Conservation (phyloP, 345 rosid species). For the Citrus australasica region DNA sequence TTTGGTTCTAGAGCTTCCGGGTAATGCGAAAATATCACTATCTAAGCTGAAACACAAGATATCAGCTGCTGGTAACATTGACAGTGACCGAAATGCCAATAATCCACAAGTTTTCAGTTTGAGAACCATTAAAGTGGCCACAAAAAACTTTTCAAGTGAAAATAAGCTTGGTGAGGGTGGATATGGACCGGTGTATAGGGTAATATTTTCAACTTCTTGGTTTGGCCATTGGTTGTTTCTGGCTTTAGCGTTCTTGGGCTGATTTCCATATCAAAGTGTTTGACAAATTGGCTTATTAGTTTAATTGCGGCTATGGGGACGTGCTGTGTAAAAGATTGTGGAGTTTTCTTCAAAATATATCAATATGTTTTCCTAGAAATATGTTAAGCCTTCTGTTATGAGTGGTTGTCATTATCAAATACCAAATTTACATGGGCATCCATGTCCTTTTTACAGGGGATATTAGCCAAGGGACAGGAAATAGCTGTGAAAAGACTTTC, state of each 20-base stretch:
- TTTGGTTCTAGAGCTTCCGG: no score
- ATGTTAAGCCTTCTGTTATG: no score
- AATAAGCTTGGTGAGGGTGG: constrained; percentile 47
- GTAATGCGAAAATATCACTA: no score
- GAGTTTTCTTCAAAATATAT: not conserved
- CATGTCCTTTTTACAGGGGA: constrained; percentile 18
- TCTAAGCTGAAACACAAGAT: not conserved
- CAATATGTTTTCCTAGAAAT: not conserved
- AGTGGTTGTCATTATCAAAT: not conserved
- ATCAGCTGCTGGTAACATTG: not conserved
- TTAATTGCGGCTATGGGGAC: no score
- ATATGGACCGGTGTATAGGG: constrained; percentile 46
- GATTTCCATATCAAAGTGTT: no score
- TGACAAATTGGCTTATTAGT: no score
- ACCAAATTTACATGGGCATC: not conserved
- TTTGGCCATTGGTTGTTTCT: no score
- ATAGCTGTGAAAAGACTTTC: constrained; percentile 51
- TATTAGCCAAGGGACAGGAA: constrained; percentile 23
- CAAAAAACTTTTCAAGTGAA: constrained; percentile 31
- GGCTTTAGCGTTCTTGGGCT: no score
- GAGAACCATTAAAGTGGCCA: constrained; percentile 28
- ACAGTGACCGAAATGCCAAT: constrained; percentile 14
- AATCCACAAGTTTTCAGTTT: constrained; percentile 25
- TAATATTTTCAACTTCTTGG: not conserved
- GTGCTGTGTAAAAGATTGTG: no score